A percentile compares a stretch with the other conserved stretches of the same genome.
Conservation (phyloP, 2,329 filamentous ascomycete species). For the Pseudomassariella vexata region DNA sequence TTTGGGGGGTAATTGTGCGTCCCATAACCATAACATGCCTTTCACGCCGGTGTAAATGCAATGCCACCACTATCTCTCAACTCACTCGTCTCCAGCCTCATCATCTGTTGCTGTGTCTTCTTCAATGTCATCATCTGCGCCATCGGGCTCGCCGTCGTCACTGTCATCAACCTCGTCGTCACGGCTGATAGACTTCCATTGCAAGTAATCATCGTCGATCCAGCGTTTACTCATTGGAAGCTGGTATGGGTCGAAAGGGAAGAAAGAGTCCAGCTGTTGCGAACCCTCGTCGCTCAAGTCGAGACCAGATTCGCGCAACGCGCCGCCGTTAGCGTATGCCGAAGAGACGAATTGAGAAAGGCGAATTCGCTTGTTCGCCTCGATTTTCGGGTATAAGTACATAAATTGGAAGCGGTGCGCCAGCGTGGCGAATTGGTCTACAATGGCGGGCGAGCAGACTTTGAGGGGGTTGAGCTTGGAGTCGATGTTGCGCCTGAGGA, state of each 20-base stretch:
- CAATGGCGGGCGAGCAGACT: constrained; percentile 85
- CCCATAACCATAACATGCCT: too few relatives aligned
- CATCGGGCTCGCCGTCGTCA: constrained; percentile 45
- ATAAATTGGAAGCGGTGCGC: constrained; percentile 80
- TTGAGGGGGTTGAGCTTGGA: constrained; percentile 91
- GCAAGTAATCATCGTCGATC: constrained; percentile 78
- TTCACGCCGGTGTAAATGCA: constrained; percentile 9
- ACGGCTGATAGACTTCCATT: constrained; percentile 66
- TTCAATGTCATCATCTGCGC: constrained; percentile 29
- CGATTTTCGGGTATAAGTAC: constrained; percentile 82
- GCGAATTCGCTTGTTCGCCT: constrained; percentile 86
- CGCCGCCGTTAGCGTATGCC: constrained; percentile 49
- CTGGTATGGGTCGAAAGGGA: constrained; percentile 95
- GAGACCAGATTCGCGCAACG: constrained; percentile 45
- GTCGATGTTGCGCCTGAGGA: constrained; percentile 72
- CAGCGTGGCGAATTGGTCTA: constrained; percentile 85
- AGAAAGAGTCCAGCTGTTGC: constrained; percentile 87
- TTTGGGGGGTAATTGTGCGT: too few relatives aligned
- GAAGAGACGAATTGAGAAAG: constrained; percentile 63
- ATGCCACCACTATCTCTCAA: constrained; percentile 2
- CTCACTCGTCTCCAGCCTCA: constrained; percentile 34
- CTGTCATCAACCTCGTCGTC: constrained; percentile 50
- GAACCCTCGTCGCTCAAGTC: constrained; percentile 64
- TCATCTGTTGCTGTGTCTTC: constrained; percentile 48
- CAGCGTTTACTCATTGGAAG: constrained; percentile 81